phyloP scores from a whole-genome alignment of 805 yeast genomes.

The Ogataea pini region DNA sequence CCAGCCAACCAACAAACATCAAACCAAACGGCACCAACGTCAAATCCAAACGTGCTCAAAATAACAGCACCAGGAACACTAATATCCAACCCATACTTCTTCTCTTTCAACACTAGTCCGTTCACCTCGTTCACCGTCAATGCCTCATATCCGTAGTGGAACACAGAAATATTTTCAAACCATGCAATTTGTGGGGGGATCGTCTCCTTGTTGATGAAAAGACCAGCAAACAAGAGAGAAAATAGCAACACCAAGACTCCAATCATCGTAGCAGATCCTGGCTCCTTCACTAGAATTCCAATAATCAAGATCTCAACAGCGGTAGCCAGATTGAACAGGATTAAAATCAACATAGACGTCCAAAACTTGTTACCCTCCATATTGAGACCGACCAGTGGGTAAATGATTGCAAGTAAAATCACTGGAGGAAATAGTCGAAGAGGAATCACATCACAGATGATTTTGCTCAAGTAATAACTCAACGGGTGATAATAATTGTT shows the following conservation, averaged over 20 bases:
- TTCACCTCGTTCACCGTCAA: constrained; percentile 90
- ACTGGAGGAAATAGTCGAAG: constrained; percentile 91
- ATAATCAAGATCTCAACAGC: constrained; percentile 82
- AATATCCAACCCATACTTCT: constrained; percentile 88
- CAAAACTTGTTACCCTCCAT: constrained; percentile 73
- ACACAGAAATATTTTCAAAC: constrained; percentile 82
- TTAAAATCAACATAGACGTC: constrained; percentile 66
- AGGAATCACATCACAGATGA: constrained; percentile 90
- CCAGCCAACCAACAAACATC: constrained; percentile 64
- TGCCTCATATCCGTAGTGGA: constrained; percentile 96
- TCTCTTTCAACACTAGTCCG: constrained; percentile 78
- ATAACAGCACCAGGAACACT: constrained; percentile 98
- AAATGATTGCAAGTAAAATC: constrained; percentile 72
- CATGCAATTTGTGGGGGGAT: constrained; percentile 53
- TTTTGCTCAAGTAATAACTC: constrained; percentile 82
- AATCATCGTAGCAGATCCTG: constrained; percentile 87
- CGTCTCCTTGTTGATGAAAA: constrained; percentile 81
- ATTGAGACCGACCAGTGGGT: constrained; percentile 88
- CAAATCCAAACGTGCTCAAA: constrained; percentile 91
- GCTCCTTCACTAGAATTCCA: constrained; percentile 84
- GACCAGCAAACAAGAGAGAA: constrained; percentile 88
- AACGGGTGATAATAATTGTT: constrained; percentile 90
- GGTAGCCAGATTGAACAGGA: constrained; percentile 83
- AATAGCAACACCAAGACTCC: constrained; percentile 84
- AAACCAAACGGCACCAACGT: constrained; percentile 69